Percentiles rank a stretch among this genome's conserved stretches.
Evolutionary conservation across 352 stramenopile species (phyloP).

Genomic region (Plasmopara viticola): DNA sequence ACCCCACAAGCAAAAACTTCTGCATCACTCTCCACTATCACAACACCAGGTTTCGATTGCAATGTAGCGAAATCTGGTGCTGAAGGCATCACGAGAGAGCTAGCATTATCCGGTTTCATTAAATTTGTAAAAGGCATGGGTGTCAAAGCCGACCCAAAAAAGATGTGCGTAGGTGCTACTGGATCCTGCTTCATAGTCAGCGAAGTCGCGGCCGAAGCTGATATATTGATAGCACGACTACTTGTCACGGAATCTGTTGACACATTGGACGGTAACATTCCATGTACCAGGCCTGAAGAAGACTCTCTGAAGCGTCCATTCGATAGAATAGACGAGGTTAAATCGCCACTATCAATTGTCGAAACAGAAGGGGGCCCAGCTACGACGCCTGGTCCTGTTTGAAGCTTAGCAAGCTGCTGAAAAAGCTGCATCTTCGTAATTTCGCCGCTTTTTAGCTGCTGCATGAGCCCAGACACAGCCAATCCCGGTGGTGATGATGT

Average conservation of each 20-base stretch:
- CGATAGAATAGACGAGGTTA: background rate
- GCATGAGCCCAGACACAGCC: constrained; percentile 67
- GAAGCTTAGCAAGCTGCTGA: constrained; percentile 72
- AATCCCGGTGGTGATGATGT: constrained; percentile 20
- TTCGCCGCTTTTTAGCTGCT: constrained; percentile 77
- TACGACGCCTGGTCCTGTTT: constrained; percentile 15
- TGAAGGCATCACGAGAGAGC: constrained; percentile 8
- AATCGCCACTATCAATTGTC: constrained; percentile 1
- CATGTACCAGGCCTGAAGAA: background rate
- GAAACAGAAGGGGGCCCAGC: constrained; percentile 4
- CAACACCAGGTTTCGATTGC: constrained; percentile 13
- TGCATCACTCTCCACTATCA: constrained; percentile 35
- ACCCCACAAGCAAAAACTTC: constrained; percentile 51
- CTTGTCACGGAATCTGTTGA: constrained; percentile 12
- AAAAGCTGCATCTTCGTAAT: constrained; percentile 85
- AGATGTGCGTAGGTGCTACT: constrained; percentile 11
- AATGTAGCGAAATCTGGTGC: constrained; percentile 6
- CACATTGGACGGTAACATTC: constrained; percentile 1
- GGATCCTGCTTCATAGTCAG: constrained; percentile 4
- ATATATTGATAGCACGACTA: background rate
- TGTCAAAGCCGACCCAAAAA: constrained; percentile 15
- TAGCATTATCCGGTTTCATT: constrained; percentile 1
- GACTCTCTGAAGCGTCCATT: constrained; percentile 7
- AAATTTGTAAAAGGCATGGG: constrained; percentile 7
- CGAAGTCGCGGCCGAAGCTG: background rate